Evolutionary conservation across 805 yeast genomes (phyloP).

Genomic region (Pichia nanzhaoensis): DNA sequence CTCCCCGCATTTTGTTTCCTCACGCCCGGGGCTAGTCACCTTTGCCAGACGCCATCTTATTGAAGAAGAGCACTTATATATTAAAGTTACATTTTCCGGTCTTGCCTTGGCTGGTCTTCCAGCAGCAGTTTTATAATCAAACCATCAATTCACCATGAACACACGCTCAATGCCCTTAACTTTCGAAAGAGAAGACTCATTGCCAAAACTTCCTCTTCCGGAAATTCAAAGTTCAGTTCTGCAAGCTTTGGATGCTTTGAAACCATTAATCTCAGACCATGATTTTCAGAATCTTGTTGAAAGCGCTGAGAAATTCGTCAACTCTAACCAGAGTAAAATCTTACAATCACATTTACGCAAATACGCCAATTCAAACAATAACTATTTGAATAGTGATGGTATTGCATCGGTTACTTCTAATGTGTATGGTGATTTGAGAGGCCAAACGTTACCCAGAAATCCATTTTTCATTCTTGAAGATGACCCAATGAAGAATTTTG

Average conservation of each 20-base stretch:
- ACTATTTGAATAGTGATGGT: conserved; percentile 48
- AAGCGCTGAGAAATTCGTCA: conserved; percentile 40
- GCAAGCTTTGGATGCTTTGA: conserved; percentile 48
- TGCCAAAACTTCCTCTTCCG: conserved; percentile 64
- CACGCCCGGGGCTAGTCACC: conserved; percentile 1
- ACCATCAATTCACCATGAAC: too few relatives aligned
- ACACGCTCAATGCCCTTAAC: conserved; percentile 23
- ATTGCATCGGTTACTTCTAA: conserved; percentile 47
- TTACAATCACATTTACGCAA: conserved; percentile 50
- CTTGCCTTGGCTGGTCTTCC: too few relatives aligned
- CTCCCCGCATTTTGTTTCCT: not conserved
- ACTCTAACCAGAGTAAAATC: conserved; percentile 34
- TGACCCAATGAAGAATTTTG: conserved; percentile 56
- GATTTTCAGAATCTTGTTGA: conserved; percentile 41
- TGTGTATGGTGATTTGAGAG: conserved; percentile 55
- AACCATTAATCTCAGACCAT: conserved; percentile 50
- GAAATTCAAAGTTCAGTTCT: conserved; percentile 40
- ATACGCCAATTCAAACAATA: conserved; percentile 36
- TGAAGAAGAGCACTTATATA: too few relatives aligned
- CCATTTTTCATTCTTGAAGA: conserved; percentile 71
- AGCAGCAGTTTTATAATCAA: too few relatives aligned
- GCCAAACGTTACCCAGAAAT: conserved; percentile 67
- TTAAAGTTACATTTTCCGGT: too few relatives aligned
- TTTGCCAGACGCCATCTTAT: not conserved
- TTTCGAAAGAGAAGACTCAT: conserved; percentile 34